Conservation (phyloP, 192 early-diverging fungal species). For the Dissophora globulifera region DNA sequence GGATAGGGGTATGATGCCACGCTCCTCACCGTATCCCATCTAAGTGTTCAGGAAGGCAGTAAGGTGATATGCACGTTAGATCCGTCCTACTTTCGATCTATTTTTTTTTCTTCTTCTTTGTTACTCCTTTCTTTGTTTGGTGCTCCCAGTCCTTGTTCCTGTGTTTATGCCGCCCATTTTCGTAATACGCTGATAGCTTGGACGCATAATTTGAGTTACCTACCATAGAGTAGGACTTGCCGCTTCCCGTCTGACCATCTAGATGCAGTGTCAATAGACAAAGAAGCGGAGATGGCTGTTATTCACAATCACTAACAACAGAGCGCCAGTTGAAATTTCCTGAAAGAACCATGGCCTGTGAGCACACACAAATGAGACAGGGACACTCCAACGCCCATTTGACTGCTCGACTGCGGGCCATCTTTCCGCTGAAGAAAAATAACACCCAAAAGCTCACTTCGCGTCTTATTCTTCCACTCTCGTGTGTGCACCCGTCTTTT, state of each 20-base stretch:
- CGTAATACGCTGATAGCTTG: background rate
- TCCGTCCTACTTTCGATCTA: no score
- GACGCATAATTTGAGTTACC: no score
- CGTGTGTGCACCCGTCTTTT: background rate
- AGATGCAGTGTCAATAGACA: background rate
- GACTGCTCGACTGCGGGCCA: conserved; percentile 8
- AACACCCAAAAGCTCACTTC: conserved; percentile 13
- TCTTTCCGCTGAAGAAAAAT: background rate
- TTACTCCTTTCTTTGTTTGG: background rate
- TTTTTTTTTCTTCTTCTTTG: background rate
- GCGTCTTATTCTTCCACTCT: background rate
- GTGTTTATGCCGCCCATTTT: background rate
- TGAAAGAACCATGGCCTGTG: background rate
- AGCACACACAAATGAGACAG: background rate
- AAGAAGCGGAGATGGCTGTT: no score
- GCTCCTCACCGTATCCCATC: conserved; percentile 80
- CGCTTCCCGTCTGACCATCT: conserved; percentile 87
- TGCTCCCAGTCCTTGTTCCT: background rate
- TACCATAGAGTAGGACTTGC: conserved; percentile 77
- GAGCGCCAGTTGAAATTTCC: no score
- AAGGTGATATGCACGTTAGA: no score
- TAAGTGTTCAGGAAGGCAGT: no score
- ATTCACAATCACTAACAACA: no score
- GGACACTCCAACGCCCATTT: no score
- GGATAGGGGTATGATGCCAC: conserved; percentile 89